phyloP scores from a whole-genome alignment of 2,329 filamentous ascomycete genomes.

The Beauveria sp. region DNA sequence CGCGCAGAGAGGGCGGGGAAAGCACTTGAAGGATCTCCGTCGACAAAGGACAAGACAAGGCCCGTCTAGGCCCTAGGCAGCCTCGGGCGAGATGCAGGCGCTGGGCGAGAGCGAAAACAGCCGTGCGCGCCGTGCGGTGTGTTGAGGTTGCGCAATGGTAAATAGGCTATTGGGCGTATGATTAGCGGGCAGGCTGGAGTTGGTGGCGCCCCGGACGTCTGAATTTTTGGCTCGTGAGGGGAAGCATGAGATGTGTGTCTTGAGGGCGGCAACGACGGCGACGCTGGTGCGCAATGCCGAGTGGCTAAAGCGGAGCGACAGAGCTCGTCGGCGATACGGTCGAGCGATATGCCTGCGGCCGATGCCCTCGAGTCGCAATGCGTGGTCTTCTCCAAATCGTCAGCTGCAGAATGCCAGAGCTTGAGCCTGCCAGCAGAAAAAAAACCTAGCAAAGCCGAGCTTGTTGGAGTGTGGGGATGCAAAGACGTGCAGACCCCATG shows the following conservation, averaged over 20 bases:
- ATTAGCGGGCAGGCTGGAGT: background rate
- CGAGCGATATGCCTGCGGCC: background rate
- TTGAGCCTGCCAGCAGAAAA: background rate
- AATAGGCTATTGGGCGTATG: background rate
- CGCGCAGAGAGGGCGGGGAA: constrained; percentile 1
- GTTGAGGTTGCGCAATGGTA: background rate
- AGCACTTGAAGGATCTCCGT: background rate
- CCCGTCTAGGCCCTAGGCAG: background rate
- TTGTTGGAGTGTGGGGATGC: constrained; percentile 10
- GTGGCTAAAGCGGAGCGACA: background rate
- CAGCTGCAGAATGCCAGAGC: background rate
- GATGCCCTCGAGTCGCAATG: background rate
- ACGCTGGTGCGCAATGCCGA: background rate
- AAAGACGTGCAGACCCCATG: constrained; percentile 10
- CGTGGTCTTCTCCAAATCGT: constrained; percentile 8
- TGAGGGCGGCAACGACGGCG: background rate
- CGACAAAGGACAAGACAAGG: constrained; percentile 1
- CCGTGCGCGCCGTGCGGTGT: background rate
- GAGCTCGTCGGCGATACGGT: background rate
- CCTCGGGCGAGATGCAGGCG: background rate
- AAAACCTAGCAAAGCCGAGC: constrained; percentile 7
- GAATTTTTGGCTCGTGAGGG: constrained; percentile 5
- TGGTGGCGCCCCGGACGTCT: background rate
- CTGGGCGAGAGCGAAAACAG: background rate
- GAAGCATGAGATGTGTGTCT: constrained; percentile 7